phyloP scores from a whole-genome alignment of 208 protist genomes.

The Crithidia brevicula region DNA sequence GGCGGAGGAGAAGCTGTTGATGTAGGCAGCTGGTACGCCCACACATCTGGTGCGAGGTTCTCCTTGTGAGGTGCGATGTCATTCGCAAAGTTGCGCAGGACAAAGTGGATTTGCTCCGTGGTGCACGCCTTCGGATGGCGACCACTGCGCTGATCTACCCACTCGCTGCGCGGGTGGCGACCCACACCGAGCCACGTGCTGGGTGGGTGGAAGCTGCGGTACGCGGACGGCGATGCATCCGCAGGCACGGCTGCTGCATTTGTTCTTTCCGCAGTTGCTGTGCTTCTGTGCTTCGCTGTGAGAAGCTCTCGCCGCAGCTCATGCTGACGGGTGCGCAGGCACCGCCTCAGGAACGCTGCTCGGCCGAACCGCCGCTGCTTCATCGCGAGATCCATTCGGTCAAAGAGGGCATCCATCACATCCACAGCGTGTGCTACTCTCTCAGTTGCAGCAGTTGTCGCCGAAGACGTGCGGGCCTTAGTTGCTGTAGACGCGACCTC shows the following conservation, averaged over 20 bases:
- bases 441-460: background rate
- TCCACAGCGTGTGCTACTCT: background rate
- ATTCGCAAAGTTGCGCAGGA: constrained; percentile 11
- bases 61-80: background rate
- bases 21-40: background rate
- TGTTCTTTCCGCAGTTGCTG: background rate
- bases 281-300: background rate
- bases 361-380: constrained; percentile 2
- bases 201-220: constrained; percentile 50
- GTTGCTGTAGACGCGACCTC: background rate
- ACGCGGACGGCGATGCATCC: constrained; percentile 12
- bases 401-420: constrained; percentile 27
- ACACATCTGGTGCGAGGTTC: background rate
- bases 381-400: constrained; percentile 36
- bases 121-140: constrained; percentile 39
- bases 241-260: background rate
- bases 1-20: background rate
- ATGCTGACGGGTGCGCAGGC: constrained; percentile 16
- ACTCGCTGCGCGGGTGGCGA: constrained; percentile 31
- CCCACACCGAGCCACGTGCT: constrained; percentile 46
- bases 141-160: constrained; percentile 52
- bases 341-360: constrained; percentile 10
- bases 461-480: no score
- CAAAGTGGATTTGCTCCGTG: background rate
- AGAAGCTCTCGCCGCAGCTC: constrained; percentile 19